phyloP scores from a whole-genome alignment of 306 rosid genomes.

The Lathyrus sativus region DNA sequence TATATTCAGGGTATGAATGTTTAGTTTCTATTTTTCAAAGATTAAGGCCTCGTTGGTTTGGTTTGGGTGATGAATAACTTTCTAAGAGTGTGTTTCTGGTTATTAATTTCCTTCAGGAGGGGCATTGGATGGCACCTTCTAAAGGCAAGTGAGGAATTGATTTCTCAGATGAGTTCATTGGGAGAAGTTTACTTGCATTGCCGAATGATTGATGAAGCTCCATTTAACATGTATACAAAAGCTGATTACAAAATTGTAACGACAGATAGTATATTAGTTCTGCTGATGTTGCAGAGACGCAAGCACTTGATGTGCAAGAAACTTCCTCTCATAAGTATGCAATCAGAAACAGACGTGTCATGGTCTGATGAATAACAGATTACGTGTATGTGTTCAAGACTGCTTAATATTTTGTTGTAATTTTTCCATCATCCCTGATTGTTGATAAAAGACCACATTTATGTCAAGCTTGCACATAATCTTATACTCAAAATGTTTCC shows the following conservation, averaged over 20 bases:
- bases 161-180: constrained; percentile 67
- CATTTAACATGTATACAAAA: constrained; percentile 81
- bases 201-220: constrained; percentile 82
- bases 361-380: constrained; percentile 45
- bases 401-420: constrained; percentile 43
- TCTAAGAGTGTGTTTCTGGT: constrained; percentile 33
- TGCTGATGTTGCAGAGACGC: constrained; percentile 83
- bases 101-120: constrained; percentile 59
- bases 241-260: constrained; percentile 71
- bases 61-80: background rate
- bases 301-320: constrained; percentile 89
- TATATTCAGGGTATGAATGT: background rate
- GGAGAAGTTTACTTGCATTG: constrained; percentile 85
- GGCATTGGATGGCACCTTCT: constrained; percentile 98
- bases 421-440: constrained; percentile 29
- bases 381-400: constrained; percentile 29
- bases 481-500: constrained; percentile 28
- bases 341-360: constrained; percentile 49
- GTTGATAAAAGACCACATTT: constrained; percentile 21
- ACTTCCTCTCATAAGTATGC: constrained; percentile 51
- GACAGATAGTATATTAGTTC: constrained; percentile 73
- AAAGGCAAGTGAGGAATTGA: constrained; percentile 85
- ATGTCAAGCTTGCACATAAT: constrained; percentile 20
- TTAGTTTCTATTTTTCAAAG: background rate
- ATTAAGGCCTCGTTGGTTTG: background rate